Base-by-base conservation (phyloP, 2,329 filamentous ascomycete genomes). In the Fusarium clavum region DNA sequence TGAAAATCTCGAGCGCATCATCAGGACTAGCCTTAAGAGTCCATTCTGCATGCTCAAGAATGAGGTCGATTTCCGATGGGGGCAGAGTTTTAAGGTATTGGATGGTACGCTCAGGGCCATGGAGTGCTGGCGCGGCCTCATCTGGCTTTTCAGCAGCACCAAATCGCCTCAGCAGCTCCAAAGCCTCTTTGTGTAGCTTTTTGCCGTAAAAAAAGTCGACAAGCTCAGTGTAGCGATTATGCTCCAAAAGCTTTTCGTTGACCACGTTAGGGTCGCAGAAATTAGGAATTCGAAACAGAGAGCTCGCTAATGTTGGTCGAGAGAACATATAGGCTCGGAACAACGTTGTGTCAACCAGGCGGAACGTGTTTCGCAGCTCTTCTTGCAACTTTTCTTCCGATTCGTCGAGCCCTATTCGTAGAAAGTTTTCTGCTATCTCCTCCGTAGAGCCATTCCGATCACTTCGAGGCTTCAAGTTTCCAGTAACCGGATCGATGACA, bases 131-230 rank as follows among this genome's bases (percentile, higher is more conserved):
- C 0, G 86, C 84, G 4, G 81, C 81, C 47, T 86, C 83, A 59
- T 87, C 83, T 12, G 83, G 83, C 62, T 83, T 79, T 29, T 85
- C 79, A 4, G 86, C 84, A 29, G 87, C 87, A 20, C 95, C 95
- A 73, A 98, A 98, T 69, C 91, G 92, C 72, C 89, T 88, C 1
- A 99, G 85, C 30, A 98, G 83, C 70, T 94, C 92, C 20, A 99
- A 82, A 0, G 96, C 95, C 76, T 97, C 91, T 20, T 91, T 89
- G 80, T 99, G 96, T 43, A 98, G 86, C 79, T 92, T 94, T 82
- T 99, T 99, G 69, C 96, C 96, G 75, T 97, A 94, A 72, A 98
- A 90, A 77, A 99, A 99, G 79, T 98, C 95, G n/a, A 99, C 94
- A 3, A 99, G 84, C 81, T 98, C 95, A 54, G 91, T 95, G 80